Conservation (phyloP, 208 protist genomes). For the Ichthyophonus hoferi region DNA sequence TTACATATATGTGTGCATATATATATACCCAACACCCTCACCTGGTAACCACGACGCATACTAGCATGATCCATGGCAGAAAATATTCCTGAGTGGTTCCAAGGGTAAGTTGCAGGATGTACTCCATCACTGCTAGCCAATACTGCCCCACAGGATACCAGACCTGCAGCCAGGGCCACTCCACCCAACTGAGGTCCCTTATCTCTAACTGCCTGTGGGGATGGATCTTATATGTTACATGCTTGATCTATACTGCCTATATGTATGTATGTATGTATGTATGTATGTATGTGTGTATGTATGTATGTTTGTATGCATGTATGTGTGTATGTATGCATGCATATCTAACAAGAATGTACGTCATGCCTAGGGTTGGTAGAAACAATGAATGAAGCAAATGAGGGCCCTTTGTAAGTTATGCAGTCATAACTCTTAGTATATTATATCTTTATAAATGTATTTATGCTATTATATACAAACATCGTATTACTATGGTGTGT, state of each 20-base stretch:
- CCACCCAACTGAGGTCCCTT: neutral
- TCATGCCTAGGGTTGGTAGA: too few species aligned
- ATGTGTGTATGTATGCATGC: neutral
- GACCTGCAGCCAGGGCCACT: too few species aligned
- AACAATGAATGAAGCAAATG: too few species aligned
- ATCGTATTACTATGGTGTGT: too few species aligned
- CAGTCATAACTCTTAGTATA: too few species aligned
- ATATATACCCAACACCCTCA: neutral
- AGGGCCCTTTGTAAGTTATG: too few species aligned
- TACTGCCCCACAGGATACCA: neutral
- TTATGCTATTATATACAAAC: too few species aligned
- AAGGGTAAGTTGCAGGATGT: constrained; percentile 61
- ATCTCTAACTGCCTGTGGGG: neutral
- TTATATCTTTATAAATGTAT: too few species aligned
- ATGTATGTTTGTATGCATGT: neutral
- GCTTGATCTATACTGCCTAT: neutral
- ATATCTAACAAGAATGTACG: neutral
- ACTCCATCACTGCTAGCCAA: constrained; percentile 50
- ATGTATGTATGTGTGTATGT: neutral
- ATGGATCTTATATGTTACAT: neutral
- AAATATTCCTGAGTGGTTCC: constrained; percentile 55
- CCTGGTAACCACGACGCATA: constrained; percentile 17
- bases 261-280: neutral
- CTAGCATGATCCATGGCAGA: constrained; percentile 60
- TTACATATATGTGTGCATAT: neutral